Evolutionary conservation across 2,329 filamentous ascomycete genomes (phyloP), one percentile per base, ranked within the genome.

Genomic region (Paradendryphiella salina): DNA sequence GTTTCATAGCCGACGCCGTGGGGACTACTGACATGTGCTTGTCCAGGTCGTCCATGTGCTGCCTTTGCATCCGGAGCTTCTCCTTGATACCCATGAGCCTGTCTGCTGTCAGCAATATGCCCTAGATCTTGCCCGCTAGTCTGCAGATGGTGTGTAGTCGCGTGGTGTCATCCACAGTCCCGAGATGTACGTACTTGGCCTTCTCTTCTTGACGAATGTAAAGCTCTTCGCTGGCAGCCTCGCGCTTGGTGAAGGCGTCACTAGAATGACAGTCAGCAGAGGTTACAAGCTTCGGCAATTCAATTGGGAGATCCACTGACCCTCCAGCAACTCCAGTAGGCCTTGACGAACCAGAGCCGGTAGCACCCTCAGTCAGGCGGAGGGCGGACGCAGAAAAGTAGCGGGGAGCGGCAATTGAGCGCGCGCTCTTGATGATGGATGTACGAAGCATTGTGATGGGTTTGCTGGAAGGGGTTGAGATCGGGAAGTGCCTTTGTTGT

Each of bases 161-260:
- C 14, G 14, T 28, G 20, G 6, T 17, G 34, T 18, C 4, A 9
- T 28, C 26, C 3, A 11, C 10, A 28, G 34, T 31, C 5, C 38
- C 26, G 28, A 17, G 23, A 13, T 45, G 29, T 15, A 63, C 71
- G 60, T 66, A 75, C 90, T 96, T 96, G 79, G 92, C 86, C 78
- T 85, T 85, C 83, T 97, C 94, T 72, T 91, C 89, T 79, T 88
- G 80, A 69, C 85, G 85, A 77, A 99, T 91, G 77, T 88, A 89
- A 65, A 84, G 84, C 74, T 91, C 87, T 80, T 97, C 94, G 72
- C 79, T 82, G 63, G 93, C 93, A 73, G 87, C 84, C 78, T 99
- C 94, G 66, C 94, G 90, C 78, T 87, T 88, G 78, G 87, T 90
- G 84, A 96, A 99, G 50, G 90, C 85, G 73, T 99, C 93, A 65